Evolutionary conservation across 257 asterid species (phyloP).

Genomic region (Ligustrum vulgare): DNA sequence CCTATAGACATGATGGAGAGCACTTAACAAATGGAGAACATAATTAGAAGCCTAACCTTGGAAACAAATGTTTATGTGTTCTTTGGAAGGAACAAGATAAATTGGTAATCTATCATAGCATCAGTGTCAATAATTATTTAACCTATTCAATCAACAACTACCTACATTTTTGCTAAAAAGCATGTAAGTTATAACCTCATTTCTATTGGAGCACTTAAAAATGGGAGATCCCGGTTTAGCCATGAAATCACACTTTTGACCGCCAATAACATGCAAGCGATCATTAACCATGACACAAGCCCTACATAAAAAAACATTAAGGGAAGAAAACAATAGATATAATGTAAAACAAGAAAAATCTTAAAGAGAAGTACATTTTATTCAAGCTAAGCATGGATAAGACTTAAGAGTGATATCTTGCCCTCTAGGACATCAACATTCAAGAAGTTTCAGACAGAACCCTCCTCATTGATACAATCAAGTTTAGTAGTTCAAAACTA

Average conservation of each 20-base stretch:
- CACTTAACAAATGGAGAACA: slow-evolving; percentile 8
- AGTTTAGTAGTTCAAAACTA: slow-evolving; percentile 8
- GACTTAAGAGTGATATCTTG: background rate
- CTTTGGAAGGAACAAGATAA: slow-evolving; percentile 40
- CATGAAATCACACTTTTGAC: slow-evolving; percentile 96
- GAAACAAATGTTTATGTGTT: slow-evolving; percentile 79
- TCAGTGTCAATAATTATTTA: slow-evolving; percentile 1
- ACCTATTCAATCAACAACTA: slow-evolving; percentile 8
- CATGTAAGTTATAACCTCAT: slow-evolving; percentile 52
- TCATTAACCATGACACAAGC: slow-evolving; percentile 75
- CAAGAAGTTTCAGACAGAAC: background rate
- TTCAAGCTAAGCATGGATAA: too few relatives aligned
- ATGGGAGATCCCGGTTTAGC: slow-evolving; percentile 95
- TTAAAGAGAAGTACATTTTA: background rate
- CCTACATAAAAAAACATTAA: slow-evolving; percentile 43
- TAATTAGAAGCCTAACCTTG: slow-evolving; percentile 52
- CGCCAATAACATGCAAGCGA: slow-evolving; percentile 65
- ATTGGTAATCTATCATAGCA: background rate
- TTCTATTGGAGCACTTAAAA: slow-evolving; percentile 83
- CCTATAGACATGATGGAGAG: too few relatives aligned
- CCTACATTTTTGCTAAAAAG: slow-evolving; percentile 11
- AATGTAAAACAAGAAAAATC: slow-evolving; percentile 13
- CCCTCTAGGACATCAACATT: background rate
- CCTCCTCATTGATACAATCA: background rate
- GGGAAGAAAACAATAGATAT: background rate